Percentiles rank a stretch among this genome's conserved stretches.
phyloP scores from a whole-genome alignment of 768 basidiomycete species.

The Gymnopilus dilepis region DNA sequence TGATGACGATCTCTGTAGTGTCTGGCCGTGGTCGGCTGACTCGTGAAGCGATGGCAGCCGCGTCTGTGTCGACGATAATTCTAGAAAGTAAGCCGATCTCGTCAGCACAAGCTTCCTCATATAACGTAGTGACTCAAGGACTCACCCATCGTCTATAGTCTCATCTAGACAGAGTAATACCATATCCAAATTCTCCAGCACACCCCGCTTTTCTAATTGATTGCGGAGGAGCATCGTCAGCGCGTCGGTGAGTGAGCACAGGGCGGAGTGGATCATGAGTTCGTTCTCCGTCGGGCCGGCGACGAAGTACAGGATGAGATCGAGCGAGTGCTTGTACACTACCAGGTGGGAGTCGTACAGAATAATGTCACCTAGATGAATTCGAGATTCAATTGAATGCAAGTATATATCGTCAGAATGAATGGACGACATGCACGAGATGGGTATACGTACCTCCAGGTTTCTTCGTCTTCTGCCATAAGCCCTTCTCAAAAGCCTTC shows the following conservation, averaged over 20 bases:
- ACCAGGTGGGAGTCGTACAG: slow-evolving; percentile 89
- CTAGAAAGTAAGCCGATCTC: slow-evolving; percentile 45
- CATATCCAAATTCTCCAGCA: slow-evolving; percentile 93
- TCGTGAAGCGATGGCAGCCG: slow-evolving; percentile 92
- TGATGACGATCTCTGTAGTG: slow-evolving; percentile 95
- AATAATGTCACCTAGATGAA: slow-evolving; percentile 83
- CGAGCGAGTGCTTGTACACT: slow-evolving; percentile 92
- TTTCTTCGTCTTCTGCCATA: slow-evolving; percentile 96
- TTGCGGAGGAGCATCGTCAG: slow-evolving; percentile 85
- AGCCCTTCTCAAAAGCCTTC: slow-evolving; percentile 91
- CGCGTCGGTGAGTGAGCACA: slow-evolving; percentile 86
- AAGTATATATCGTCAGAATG: no score
- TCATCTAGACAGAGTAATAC: slow-evolving; percentile 94
- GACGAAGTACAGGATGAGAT: slow-evolving; percentile 94
- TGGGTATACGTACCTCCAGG: slow-evolving; percentile 69
- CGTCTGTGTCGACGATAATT: slow-evolving; percentile 96
- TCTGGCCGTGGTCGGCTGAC: slow-evolving; percentile 94
- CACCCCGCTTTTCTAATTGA: slow-evolving; percentile 92
- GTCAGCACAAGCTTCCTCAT: not conserved
- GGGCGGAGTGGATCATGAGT: slow-evolving; percentile 89
- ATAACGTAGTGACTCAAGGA: slow-evolving; percentile 33
- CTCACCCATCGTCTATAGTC: slow-evolving; percentile 95
- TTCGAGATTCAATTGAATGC: no score
- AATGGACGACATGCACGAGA: no score
- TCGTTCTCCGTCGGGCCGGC: slow-evolving; percentile 91